These are phyloP conservation scores for Fusarium tricinctum DNA, from an alignment of 2,329 filamentous ascomycete genomes.

Conservation along the genomic window DNA sequence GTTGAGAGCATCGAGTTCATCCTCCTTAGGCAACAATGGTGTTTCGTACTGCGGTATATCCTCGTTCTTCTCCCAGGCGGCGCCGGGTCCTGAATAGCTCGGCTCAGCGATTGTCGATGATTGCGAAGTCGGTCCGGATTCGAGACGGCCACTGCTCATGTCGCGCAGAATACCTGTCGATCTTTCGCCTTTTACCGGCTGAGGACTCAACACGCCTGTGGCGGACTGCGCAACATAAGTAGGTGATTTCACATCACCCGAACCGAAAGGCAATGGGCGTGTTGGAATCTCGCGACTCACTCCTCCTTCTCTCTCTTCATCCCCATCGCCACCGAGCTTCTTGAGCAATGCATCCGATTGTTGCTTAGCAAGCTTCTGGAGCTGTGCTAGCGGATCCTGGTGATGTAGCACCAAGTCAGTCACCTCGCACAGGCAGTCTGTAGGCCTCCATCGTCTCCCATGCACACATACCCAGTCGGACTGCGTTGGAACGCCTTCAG, in stretches of 20 bases:
- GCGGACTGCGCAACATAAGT: slow-evolving; percentile 49
- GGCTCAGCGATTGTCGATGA: slow-evolving; percentile 56
- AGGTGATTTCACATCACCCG: slow-evolving; percentile 57
- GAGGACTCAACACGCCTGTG: slow-evolving; percentile 56
- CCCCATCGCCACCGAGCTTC: slow-evolving; percentile 60
- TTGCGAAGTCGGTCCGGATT: slow-evolving; percentile 32
- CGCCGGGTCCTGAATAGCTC: slow-evolving; percentile 65
- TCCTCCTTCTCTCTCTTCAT: slow-evolving; percentile 47
- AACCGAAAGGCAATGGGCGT: slow-evolving; percentile 67
- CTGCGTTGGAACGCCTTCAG: slow-evolving; percentile 88
- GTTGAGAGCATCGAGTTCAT: slow-evolving; percentile 59
- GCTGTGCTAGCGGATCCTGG: slow-evolving; percentile 78
- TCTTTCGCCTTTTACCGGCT: slow-evolving; percentile 59
- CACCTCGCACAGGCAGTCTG: slow-evolving; percentile 68
- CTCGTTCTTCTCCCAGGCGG: slow-evolving; percentile 67
- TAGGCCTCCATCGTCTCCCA: slow-evolving; percentile 62
- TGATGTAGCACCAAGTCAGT: slow-evolving; percentile 65
- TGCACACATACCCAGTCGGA: slow-evolving; percentile 92
- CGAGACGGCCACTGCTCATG: slow-evolving; percentile 46
- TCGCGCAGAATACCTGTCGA: slow-evolving; percentile 55
- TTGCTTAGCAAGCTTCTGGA: slow-evolving; percentile 77
- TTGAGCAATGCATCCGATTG: slow-evolving; percentile 74
- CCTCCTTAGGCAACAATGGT: slow-evolving; percentile 57
- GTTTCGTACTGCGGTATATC: slow-evolving; percentile 54
- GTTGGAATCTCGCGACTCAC: slow-evolving; percentile 62